Evolutionary conservation across 345 rosid genomes (phyloP).

Genomic region (Lumnitzera racemosa): DNA sequence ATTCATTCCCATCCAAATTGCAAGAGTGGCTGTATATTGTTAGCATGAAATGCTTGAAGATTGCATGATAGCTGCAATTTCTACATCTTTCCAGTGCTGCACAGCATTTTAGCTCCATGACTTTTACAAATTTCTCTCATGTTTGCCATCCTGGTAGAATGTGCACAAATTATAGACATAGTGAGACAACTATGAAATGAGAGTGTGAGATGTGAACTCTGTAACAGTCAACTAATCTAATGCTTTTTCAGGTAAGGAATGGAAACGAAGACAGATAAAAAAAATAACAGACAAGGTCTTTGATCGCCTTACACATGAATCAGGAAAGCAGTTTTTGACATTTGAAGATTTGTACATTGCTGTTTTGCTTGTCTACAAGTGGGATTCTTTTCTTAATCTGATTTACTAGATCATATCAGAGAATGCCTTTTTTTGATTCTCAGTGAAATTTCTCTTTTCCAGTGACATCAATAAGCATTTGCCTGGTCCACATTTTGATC

Average conservation of each 20-base stretch:
- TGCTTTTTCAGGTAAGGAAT: constrained; percentile 53
- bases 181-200: neutral
- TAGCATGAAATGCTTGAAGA: too few relatives aligned
- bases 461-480: constrained; percentile 82
- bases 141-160: too few relatives aligned
- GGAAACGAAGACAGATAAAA: constrained; percentile 68
- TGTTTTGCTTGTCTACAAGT: constrained; percentile 84
- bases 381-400: constrained; percentile 7
- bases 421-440: neutral
- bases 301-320: constrained; percentile 36
- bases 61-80: too few relatives aligned
- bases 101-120: too few relatives aligned
- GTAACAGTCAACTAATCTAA: neutral
- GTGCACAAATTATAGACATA: neutral
- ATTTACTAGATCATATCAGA: neutral
- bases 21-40: too few relatives aligned
- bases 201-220: neutral
- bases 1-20: too few relatives aligned
- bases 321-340: constrained; percentile 46
- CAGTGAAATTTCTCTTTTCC: constrained; percentile 2
- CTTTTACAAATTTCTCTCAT: too few relatives aligned
- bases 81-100: too few relatives aligned
- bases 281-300: constrained; percentile 60
- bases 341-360: constrained; percentile 90
- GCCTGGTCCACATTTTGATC: constrained; percentile 98